Base-by-base conservation (phyloP, 768 basidiomycete species). In the Auricularia sp. region DNA sequence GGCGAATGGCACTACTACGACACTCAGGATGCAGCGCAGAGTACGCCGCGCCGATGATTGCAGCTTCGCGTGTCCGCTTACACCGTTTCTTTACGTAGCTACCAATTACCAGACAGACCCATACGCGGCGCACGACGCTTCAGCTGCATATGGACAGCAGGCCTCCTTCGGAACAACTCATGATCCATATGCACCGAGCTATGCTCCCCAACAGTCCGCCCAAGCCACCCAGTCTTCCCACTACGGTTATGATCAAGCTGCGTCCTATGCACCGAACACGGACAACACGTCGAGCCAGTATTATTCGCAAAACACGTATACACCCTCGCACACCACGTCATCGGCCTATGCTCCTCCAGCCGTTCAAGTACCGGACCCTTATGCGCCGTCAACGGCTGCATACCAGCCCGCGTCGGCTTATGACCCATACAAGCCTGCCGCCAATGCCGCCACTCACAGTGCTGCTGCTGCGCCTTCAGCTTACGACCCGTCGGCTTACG, bases 1-100 rank as follows among this genome's bases (percentile, higher is more conserved):
- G 72, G 70, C 18, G 68, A 72, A 61, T 70, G 68, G 61, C 68
- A 70, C 59, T 63, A 65, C 54, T 70, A 75, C 67, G 71, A 72
- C 29, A 66, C 70, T 54, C 69, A 67, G 33, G 66, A 66, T 16
- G n/a, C 39, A 24, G 3, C 21, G 4, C 16, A 34, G 16, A 35
- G 56, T 59, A 6, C 24, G 56, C 33, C 34, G 24, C 39, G 8
- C 39, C 39, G 39, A 42, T 7, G 39, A 42, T 42, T 42, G 13
- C 39, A 7, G 13, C 33, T 11, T 59, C 56, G 56, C 56, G 56
- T 34, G 56, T 59, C 56, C 24, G 29, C 56, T n/a, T 59, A 29
- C 11, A 7, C 47, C 16, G 21, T 51, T 18, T 33, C 6, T 59
- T 29, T 14, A 33, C 56, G 8, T 59, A 59, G 34, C 3, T 29